Conservation (phyloP, 2,329 filamentous ascomycete genomes). For the Penicillium freii region DNA sequence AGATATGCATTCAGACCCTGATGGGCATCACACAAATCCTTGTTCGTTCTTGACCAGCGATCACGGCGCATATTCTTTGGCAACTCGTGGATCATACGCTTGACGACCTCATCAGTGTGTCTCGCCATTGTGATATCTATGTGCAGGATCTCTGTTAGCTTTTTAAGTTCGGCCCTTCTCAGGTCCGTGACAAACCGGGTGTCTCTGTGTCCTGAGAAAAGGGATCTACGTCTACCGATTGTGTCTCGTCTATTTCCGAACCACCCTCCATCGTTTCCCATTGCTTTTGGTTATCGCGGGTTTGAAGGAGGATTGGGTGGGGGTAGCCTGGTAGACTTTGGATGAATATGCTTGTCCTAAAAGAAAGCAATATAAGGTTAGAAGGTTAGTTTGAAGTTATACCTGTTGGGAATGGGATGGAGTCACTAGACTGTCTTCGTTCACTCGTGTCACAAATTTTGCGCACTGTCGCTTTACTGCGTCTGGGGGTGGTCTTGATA, state of each 20-base stretch:
- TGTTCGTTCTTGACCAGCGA: neutral
- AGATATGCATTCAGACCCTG: conserved; percentile 26
- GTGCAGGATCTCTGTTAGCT: conserved; percentile 25
- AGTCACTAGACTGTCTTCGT: neutral
- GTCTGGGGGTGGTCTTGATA: neutral
- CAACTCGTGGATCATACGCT: conserved; percentile 15
- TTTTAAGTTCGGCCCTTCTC: conserved; percentile 17
- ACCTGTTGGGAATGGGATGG: neutral
- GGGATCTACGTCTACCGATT: neutral
- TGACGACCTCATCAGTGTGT: conserved; percentile 8
- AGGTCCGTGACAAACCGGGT: conserved; percentile 21
- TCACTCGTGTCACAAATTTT: neutral
- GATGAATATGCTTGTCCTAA: neutral
- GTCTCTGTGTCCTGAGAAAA: conserved; percentile 13
- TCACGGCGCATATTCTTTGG: conserved; percentile 17
- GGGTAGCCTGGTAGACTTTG: neutral
- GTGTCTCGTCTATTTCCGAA: neutral
- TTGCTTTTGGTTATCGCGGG: neutral
- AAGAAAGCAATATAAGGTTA: neutral
- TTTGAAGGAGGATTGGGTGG: neutral
- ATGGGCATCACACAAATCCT: conserved; percentile 24
- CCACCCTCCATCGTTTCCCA: conserved; percentile 1
- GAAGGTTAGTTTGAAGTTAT: neutral
- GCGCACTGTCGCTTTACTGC: no score
- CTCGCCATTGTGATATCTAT: conserved; percentile 18